Percentiles rank a stretch among this genome's conserved stretches.
Conservation (phyloP, 2,329 filamentous ascomycete genomes). For the Alternaria viburni region DNA sequence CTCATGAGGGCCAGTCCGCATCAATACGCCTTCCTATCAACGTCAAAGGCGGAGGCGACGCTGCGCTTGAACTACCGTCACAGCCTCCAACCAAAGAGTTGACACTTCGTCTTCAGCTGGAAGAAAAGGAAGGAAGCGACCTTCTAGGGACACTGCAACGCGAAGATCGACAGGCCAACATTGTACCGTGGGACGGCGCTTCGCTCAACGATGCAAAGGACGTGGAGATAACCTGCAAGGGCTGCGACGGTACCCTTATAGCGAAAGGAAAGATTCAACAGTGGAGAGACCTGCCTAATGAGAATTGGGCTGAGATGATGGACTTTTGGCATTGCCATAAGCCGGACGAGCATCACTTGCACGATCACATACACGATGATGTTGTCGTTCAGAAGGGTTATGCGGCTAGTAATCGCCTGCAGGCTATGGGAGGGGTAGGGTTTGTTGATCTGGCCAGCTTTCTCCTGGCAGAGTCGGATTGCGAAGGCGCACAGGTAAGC, state of each 20-base stretch:
- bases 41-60: slow-evolving; percentile 51
- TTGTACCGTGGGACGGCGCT: slow-evolving; percentile 54
- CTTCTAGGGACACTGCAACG: slow-evolving; percentile 36
- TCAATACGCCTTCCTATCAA: slow-evolving; percentile 56
- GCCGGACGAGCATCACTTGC: slow-evolving; percentile 68
- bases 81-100: slow-evolving; percentile 56
- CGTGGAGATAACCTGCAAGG: slow-evolving; percentile 35
- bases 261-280: slow-evolving; percentile 38
- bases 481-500: slow-evolving; percentile 57
- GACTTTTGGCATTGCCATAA: slow-evolving; percentile 99
- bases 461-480: slow-evolving; percentile 72
- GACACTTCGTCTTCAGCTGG: slow-evolving; percentile 61
- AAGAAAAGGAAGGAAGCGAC: slow-evolving; percentile 48
- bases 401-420: slow-evolving; percentile 77
- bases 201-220: slow-evolving; percentile 32
- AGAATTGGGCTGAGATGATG: slow-evolving; percentile 99
- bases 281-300: slow-evolving; percentile 95
- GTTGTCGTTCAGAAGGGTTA: slow-evolving; percentile 66
- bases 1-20: slow-evolving; percentile 54
- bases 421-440: slow-evolving; percentile 69
- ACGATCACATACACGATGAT: slow-evolving; percentile 52
- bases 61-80: slow-evolving; percentile 58
- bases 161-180: slow-evolving; percentile 43
- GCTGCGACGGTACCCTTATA: slow-evolving; percentile 30
- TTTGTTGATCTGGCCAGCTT: slow-evolving; percentile 84